These are phyloP conservation scores for Rhododendron molle DNA, from an alignment of 148 eudicot genomes.

Conservation along the genomic window DNA sequence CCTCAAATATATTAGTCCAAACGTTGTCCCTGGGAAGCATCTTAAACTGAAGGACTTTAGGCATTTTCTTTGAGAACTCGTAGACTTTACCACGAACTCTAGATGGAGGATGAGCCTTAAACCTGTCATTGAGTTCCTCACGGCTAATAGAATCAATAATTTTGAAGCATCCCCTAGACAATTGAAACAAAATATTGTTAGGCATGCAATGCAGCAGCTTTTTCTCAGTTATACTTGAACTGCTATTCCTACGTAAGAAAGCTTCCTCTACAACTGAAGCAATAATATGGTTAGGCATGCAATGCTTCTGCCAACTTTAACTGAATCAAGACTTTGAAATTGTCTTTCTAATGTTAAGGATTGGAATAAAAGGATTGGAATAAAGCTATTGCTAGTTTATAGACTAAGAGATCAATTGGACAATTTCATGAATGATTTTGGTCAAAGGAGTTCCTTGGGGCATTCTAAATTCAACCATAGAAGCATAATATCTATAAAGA, in stretches of 20 bases:
- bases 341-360: not conserved
- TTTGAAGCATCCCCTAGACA: constrained; percentile 58
- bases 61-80: constrained; percentile 46
- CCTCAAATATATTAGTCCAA: constrained; percentile 42
- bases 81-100: constrained; percentile 38
- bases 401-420: not conserved
- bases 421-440: not conserved
- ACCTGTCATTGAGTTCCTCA: constrained; percentile 11
- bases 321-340: not conserved
- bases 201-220: not conserved
- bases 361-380: no score
- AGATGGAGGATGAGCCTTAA: constrained; percentile 57
- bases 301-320: no score
- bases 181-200: constrained; percentile 9
- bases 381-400: not conserved
- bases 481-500: not conserved
- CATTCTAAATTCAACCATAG: not conserved
- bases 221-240: not conserved
- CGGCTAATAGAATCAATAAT: constrained; percentile 15
- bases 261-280: not conserved
- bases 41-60: constrained; percentile 39
- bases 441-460: not conserved
- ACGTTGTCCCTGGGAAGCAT: constrained; percentile 29
- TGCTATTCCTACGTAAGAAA: not conserved
- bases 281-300: not conserved